Evolutionary conservation across 75 land plant species (phyloP), one percentile per base, ranked within the genome.

Genomic region (Sequoiadendron giganteum): DNA sequence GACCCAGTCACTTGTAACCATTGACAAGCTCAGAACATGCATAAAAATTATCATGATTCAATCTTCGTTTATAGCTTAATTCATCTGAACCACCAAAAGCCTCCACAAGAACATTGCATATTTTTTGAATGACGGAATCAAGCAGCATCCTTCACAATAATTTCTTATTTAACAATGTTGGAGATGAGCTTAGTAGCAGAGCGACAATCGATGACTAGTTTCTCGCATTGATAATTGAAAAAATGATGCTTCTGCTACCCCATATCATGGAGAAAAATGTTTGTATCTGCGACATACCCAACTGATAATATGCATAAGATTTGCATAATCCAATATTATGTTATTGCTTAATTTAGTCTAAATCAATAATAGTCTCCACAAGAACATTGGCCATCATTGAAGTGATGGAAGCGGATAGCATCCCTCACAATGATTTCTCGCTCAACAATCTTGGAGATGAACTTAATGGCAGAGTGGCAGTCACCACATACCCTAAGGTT

Each of bases 361-460:
- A 25, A 65, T 75, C 77, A 75, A 30, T 34, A 75, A 34, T 75
- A 75, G 38, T 75, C 77, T 32, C 38, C 77, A 75, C 77, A 75
- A 11, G 77, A 75, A 75, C 77, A 75, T 34, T 75, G 38, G 3
- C 77, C 77, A 32, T 75, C 8, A 3, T 34, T 75, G 77, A 75
- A 75, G 34, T 75, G 77, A 75, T 75, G 77, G 77, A 32, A 75
- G 34, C 77, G 77, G 77, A 11, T 34, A 32, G 77, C 34, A 34
- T 75, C 77, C 39, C 77, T 75, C 77, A 75, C 77, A 34, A 75
- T 16, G 34, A 75, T 75, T 75, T 75, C 77, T 75, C 77, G 77
- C 34, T 30, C 38, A 75, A 75, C 77, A 32, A 75, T 75, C 16
- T 75, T 75, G 77, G 77, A 75, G 34, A 75, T 34, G 38, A 75